Evolutionary conservation across 225 moss, liverwort and hornwort species (phyloP).

Genomic region (Lunularia cruciata): DNA sequence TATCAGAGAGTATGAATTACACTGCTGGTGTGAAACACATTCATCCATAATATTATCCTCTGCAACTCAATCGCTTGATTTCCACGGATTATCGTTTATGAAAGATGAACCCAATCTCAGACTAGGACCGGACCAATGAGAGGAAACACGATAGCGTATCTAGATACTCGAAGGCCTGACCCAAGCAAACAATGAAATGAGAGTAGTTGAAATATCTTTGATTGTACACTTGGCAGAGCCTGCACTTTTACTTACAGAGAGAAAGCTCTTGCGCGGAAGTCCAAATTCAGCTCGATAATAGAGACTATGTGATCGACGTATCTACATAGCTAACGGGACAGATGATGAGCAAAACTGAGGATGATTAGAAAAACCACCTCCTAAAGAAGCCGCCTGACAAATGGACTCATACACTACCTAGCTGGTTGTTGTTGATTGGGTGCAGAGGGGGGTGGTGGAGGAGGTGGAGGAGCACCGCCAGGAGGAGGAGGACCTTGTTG

Average conservation of each 20-base stretch:
- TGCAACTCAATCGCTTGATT: no score
- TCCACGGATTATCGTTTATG: no score
- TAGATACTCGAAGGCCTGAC: not conserved
- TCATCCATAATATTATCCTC: no score
- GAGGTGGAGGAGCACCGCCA: slow-evolving; percentile 31
- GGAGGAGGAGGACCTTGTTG: slow-evolving; percentile 54
- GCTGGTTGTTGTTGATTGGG: slow-evolving; percentile 39
- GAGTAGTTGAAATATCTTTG: not conserved
- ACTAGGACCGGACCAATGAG: no score
- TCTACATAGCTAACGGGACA: slow-evolving; percentile 15
- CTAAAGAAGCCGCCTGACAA: slow-evolving; percentile 13
- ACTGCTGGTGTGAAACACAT: no score
- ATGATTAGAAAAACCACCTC: slow-evolving; percentile 8
- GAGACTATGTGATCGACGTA: slow-evolving; percentile 14
- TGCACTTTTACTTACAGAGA: slow-evolving; percentile 16
- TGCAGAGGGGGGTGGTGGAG: slow-evolving; percentile 33
- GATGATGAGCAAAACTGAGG: slow-evolving; percentile 27
- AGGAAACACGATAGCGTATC: no score
- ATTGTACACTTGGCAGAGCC: not conserved
- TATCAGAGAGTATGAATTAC: no score
- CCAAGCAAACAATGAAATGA: not conserved
- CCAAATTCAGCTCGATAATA: not conserved
- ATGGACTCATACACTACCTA: slow-evolving; percentile 27
- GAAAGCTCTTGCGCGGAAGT: slow-evolving; percentile 5
- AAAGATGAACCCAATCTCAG: no score